Evolutionary conservation across 441 rosid species (phyloP), one percentile per base, ranked within the genome.

Genomic region (Hura crepitans): DNA sequence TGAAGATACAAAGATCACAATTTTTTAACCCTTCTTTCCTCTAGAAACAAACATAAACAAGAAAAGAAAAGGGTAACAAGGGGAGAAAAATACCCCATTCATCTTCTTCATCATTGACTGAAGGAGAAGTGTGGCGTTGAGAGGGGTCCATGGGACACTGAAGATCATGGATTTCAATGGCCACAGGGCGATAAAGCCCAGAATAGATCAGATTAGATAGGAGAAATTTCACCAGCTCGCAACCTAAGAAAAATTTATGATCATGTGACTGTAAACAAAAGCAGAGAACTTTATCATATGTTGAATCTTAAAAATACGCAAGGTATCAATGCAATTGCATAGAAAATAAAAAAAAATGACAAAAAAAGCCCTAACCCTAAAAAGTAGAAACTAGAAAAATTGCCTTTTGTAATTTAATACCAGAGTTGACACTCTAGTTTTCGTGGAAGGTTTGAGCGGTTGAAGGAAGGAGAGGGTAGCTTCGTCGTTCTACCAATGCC

Each of bases 91-190:
- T 82, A 93, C 97, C 96, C 98, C 97, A 91, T 80, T 82, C 91
- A 72, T 89, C 96, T 68, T 86, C 94, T 78, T 87, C 87, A 62
- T 79, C 83, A 66, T 25, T 62, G 73, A 77, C 58, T 10, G 81
- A 75, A 76, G 81, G 75, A 81, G 76, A 73, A 74, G 81, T 69
- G 78, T 70, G 84, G 56, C 69, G 74, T 45, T 85, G 82, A 78
- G 84, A 80, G 73, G 84, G 79, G 75, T 91, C 97, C 97, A 93
- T 91, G 71, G 70, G 82, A 69, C 84, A 78, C 79, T 68, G 85
- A 78, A n/a, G 90, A 85, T 84, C 88, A 87, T 87, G 90, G 92
- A 86, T 87, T 82, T 81, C 75, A 71, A 72, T 54, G 75, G 80
- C 82, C 57, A 75, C 25, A 75, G 93, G 89, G 87, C 85, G 76